Evolutionary conservation across 1,139 yeast species (phyloP), one percentile per base, ranked within the genome.

Genomic region (Barnettozyma hawaiiensis): DNA sequence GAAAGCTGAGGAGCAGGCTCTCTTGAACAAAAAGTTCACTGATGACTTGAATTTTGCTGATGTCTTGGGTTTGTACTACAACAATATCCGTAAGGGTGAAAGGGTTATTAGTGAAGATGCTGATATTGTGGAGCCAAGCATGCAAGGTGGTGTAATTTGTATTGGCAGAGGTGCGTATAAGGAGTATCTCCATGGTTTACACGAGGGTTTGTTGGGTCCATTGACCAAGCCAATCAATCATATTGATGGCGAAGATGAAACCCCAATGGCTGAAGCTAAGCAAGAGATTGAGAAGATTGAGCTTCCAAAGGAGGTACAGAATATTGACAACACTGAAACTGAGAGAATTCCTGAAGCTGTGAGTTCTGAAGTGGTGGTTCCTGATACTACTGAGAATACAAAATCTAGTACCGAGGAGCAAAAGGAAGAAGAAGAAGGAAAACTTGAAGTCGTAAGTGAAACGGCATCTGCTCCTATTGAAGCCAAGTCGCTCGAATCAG

Each of bases 151-250:
- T 39, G 82, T 89, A 12, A 75, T 94, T 20, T 86, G 97, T 61
- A 68, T 94, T 26, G 99, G 99, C 3, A 74, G 99, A 60, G 98
- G 98, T 45, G 92, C 97, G 0, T 92, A 78, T 63, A 92, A 90
- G 62, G 99, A 94, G 67, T 94, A 86, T 59, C 63, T 94, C 44
- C 75, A 77, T 41, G 99, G 98, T 7, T 62, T 94, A 9, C 97
- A 92, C 57, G 98, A 94, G 65, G 99, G 98, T 8, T 72, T 94
- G 59, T 66, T 94, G 40, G 98, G 98, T 0, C 97, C 97, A 2
- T 67, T 90, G 47, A 89, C 82, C 23, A 73, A 73, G 44, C 94
- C 95, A 2, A 63, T 53, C 12, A 53, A 48, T n/a, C 44, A 48
- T 28, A 21, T 19, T 21, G 35, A 32, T 20, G 24, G 18, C n/a